Conservation (phyloP, 2,329 filamentous ascomycete genomes). For the Neurospora sp. region DNA sequence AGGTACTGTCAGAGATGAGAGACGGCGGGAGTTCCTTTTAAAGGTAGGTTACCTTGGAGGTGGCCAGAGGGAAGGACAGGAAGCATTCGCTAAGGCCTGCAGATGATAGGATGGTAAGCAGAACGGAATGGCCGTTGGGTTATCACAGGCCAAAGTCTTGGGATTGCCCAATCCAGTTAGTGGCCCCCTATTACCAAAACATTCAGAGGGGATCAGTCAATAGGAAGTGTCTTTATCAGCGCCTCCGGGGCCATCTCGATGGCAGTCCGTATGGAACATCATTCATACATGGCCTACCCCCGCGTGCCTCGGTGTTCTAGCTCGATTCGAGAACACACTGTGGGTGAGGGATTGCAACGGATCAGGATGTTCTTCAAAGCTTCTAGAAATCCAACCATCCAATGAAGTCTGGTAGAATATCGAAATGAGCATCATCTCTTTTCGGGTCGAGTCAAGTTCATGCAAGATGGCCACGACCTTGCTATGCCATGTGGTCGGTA, state of each 20-base stretch:
- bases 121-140: neutral
- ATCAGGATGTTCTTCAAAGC: neutral
- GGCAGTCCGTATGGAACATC: neutral
- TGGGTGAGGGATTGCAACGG: neutral
- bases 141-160: neutral
- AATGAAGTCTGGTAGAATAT: neutral
- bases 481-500: neutral
- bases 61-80: neutral
- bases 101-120: neutral
- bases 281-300: neutral
- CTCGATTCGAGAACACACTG: neutral
- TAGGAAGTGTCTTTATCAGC: neutral
- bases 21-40: neutral
- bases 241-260: neutral
- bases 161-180: neutral
- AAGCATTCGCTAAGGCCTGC: neutral
- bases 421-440: slow-evolving; percentile 16
- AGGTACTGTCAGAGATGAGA: neutral
- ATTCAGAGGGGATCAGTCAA: neutral
- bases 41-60: neutral
- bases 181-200: neutral
- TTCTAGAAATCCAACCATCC: slow-evolving; percentile 11
- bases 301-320: neutral
- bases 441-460: slow-evolving; percentile 14
- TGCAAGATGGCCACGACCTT: slow-evolving; percentile 8